Percentiles rank a stretch among this genome's conserved stretches.
Evolutionary conservation across 192 early-diverging fungal genomes (phyloP).

Genomic region (Glomus cerebriforme): DNA sequence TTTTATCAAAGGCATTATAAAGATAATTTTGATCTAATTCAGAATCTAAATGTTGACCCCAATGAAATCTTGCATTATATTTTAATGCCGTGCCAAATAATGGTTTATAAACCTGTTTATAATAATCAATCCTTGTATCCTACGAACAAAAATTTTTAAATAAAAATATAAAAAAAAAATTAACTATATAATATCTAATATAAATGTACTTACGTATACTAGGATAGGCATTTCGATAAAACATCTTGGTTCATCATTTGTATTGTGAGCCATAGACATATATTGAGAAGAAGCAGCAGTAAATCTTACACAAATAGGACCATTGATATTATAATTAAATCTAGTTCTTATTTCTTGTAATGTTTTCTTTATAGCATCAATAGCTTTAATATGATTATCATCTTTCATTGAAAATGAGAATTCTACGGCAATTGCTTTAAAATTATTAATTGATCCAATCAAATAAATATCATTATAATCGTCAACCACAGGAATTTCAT

Average conservation of each 20-base stretch:
- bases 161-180: not conserved
- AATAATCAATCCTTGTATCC: not conserved
- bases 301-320: not conserved
- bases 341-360: not conserved
- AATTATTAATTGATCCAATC: not conserved
- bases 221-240: not conserved
- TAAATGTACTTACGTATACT: slow-evolving; percentile 5
- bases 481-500: slow-evolving; percentile 6
- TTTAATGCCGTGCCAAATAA: not conserved
- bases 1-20: not conserved
- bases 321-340: not conserved
- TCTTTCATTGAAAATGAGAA: slow-evolving; percentile 19
- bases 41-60: slow-evolving; percentile 7
- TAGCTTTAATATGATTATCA: slow-evolving; percentile 7
- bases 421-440: slow-evolving; percentile 1
- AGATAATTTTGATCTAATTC: slow-evolving; percentile 1
- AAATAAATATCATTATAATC: slow-evolving; percentile 7
- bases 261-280: slow-evolving; percentile 4
- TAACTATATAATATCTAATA: not conserved
- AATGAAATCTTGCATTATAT: not conserved
- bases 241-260: not conserved
- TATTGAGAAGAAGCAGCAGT: slow-evolving; percentile 6
- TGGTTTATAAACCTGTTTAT: not conserved
- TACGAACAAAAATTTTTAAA: not conserved
- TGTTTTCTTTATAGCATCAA: not conserved